Percentiles rank a stretch among this genome's conserved stretches.
Conservation (phyloP, 441 rosid genomes). For the Mallotus repandus region DNA sequence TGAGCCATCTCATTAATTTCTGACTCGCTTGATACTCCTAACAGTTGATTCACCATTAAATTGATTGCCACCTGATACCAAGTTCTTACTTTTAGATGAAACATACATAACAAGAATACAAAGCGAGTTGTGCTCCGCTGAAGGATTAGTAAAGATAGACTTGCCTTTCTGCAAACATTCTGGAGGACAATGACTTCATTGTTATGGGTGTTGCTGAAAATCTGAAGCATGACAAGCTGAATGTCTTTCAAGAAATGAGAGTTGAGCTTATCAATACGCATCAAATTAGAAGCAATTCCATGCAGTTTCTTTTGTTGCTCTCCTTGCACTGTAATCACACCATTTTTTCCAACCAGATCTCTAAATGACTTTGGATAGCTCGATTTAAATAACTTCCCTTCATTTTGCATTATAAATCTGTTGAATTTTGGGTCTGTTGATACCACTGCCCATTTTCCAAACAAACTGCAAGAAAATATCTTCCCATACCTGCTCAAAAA, state of each 20-base stretch:
- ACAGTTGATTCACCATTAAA: conserved; percentile 75
- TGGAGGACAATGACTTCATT: conserved; percentile 61
- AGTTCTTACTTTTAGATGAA: no score
- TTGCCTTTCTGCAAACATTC: conserved; percentile 81
- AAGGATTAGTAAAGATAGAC: conserved; percentile 4
- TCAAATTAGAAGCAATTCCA: conserved; percentile 70
- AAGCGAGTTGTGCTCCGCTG: no score
- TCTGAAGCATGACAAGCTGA: conserved; percentile 53
- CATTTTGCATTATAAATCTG: conserved; percentile 69
- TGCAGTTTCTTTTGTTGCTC: conserved; percentile 74
- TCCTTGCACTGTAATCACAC: conserved; percentile 77
- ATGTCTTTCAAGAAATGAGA: conserved; percentile 59
- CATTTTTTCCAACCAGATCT: conserved; percentile 80
- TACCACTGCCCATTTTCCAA: conserved; percentile 70
- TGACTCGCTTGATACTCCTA: conserved; percentile 56
- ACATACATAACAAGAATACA: no score
- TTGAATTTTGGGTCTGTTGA: conserved; percentile 72
- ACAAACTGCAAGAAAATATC: conserved; percentile 70
- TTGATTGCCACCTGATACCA: conserved; percentile 65
- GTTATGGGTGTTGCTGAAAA: conserved; percentile 35
- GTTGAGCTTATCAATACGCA: conserved; percentile 70
- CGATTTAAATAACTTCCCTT: conserved; percentile 74
- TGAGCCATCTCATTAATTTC: conserved; percentile 73
- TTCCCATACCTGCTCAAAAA: conserved; percentile 48
- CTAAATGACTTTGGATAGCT: conserved; percentile 85